phyloP scores from a whole-genome alignment of 2,329 filamentous ascomycete genomes.

The Xylaria sp. region DNA sequence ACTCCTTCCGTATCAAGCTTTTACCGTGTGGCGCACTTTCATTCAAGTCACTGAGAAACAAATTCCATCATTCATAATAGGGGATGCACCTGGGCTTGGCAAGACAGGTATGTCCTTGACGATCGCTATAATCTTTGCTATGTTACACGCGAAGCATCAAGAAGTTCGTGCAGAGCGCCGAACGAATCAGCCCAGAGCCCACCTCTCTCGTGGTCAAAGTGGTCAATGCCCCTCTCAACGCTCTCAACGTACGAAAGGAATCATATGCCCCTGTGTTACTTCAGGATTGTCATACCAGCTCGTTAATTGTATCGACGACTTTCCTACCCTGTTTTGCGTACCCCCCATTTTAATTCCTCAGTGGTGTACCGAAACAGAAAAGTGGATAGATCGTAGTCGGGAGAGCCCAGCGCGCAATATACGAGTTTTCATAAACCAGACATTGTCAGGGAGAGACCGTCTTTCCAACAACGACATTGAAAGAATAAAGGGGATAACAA shows the following conservation, averaged over 20 bases:
- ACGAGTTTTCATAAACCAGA: background rate
- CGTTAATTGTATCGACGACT: background rate
- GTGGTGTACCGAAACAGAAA: background rate
- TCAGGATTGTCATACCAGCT: background rate
- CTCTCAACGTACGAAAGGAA: background rate
- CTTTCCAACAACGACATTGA: background rate
- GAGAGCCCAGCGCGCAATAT: background rate
- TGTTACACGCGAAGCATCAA: background rate
- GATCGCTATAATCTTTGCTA: background rate
- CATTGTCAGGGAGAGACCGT: background rate
- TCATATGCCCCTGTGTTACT: background rate
- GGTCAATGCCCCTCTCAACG: background rate
- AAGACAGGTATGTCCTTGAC: constrained; percentile 1
- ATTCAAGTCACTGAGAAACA: background rate
- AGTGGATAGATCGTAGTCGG: background rate
- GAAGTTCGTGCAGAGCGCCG: background rate
- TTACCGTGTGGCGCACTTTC: constrained; percentile 1
- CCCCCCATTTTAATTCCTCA: background rate
- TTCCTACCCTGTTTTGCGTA: background rate
- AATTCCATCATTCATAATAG: background rate
- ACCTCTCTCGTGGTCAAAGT: background rate
- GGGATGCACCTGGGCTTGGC: background rate
- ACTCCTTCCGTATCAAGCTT: background rate
- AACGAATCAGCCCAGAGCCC: background rate
- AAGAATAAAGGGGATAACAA: background rate